Evolutionary conservation across 2,329 filamentous ascomycete genomes (phyloP).

Genomic region (Aureobasidium sp.): DNA sequence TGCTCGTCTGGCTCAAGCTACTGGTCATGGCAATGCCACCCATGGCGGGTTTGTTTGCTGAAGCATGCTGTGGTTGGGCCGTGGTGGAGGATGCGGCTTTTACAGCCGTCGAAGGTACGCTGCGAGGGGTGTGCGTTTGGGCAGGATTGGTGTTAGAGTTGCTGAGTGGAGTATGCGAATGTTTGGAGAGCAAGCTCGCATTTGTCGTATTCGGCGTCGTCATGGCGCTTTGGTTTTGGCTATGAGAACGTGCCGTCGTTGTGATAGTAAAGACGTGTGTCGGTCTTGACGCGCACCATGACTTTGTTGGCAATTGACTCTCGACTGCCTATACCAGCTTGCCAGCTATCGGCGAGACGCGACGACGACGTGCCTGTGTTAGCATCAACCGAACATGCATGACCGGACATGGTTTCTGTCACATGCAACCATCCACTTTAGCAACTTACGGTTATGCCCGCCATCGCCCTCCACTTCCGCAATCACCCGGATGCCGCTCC

Average conservation of each 20-base stretch:
- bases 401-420: neutral
- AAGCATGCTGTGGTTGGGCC: slow-evolving; percentile 32
- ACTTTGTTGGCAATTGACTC: neutral
- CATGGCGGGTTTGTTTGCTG: slow-evolving; percentile 22
- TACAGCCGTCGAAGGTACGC: slow-evolving; percentile 28
- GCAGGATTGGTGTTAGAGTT: neutral
- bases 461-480: neutral
- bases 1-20: slow-evolving; percentile 25
- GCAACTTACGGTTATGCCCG: neutral
- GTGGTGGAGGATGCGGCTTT: slow-evolving; percentile 25
- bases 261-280: neutral
- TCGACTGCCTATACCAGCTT: neutral
- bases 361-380: neutral
- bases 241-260: neutral
- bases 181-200: neutral
- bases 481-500: neutral
- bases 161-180: neutral
- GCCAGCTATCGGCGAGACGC: neutral
- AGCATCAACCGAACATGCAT: neutral
- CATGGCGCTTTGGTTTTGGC: neutral
- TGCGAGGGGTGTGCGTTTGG: slow-evolving; percentile 26
- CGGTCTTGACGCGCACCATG: neutral
- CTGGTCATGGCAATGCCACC: slow-evolving; percentile 29
- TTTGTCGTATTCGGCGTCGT: slow-evolving; percentile 8
- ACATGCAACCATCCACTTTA: slow-evolving; percentile 10